These are phyloP conservation scores for Collybia nuda DNA, from an alignment of 768 basidiomycete species.

Conservation along the genomic window DNA sequence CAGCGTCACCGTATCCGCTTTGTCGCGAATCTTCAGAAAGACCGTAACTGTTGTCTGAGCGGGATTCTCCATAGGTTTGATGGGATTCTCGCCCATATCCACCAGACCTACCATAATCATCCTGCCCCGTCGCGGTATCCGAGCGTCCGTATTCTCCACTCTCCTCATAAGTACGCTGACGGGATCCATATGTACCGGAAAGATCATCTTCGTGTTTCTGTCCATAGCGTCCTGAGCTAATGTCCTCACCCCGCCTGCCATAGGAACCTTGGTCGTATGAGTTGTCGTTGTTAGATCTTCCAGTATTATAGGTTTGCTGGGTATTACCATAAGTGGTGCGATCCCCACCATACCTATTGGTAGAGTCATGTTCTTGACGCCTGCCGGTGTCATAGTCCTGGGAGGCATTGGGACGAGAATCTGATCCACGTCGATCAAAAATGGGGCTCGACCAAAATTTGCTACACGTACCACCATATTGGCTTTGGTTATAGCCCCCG, in stretches of 20 bases:
- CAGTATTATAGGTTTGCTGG: constrained; percentile 2
- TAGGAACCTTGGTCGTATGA: constrained; percentile 9
- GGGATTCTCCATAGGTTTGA: no score
- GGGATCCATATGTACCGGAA: background rate
- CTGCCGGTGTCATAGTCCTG: background rate
- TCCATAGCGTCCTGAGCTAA: constrained; percentile 3
- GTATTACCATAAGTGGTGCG: constrained; percentile 3
- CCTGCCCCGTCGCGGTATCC: background rate
- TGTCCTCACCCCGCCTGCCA: constrained; percentile 4
- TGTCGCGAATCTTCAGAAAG: no score
- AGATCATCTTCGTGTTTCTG: background rate
- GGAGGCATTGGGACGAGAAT: constrained; percentile 1
- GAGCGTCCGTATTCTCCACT: no score
- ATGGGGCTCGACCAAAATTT: background rate
- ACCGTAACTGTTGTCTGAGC: no score
- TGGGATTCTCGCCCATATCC: background rate
- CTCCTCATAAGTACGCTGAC: background rate
- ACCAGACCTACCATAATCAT: background rate
- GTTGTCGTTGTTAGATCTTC: constrained; percentile 9
- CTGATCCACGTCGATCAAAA: background rate
- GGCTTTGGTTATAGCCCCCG: constrained; percentile 6
- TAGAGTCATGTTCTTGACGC: constrained; percentile 1
- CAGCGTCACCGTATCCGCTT: no score
- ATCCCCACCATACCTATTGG: constrained; percentile 9
- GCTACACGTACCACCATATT: constrained; percentile 3